phyloP scores from a whole-genome alignment of 495 filamentous ascomycete species.

The Xylaria castorea region DNA sequence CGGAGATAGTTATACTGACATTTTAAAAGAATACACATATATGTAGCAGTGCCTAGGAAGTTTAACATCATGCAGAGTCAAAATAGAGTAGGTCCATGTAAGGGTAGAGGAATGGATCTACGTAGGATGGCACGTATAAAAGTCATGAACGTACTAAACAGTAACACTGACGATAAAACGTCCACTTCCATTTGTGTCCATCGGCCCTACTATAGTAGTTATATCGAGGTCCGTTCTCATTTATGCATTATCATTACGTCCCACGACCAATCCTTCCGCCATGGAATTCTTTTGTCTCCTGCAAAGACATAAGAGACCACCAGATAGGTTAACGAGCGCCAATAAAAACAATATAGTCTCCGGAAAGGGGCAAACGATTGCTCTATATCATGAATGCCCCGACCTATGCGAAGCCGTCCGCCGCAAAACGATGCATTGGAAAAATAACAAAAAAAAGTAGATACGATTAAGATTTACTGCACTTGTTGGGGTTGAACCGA shows the following conservation, averaged over 20 bases:
- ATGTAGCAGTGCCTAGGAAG: background rate
- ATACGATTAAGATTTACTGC: conserved; percentile 31
- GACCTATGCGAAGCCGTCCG: conserved; percentile 31
- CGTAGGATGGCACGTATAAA: background rate
- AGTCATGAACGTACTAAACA: background rate
- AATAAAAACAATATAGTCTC: conserved; percentile 6
- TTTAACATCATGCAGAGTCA: background rate
- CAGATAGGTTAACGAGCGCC: conserved; percentile 26
- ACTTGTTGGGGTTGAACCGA: conserved; percentile 45
- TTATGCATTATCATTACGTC: conserved; percentile 30
- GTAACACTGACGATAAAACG: conserved; percentile 3
- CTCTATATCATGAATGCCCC: conserved; percentile 38
- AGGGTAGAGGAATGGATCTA: background rate
- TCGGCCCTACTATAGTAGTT: conserved; percentile 12
- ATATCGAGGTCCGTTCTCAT: conserved; percentile 22
- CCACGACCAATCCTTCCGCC: conserved; percentile 15
- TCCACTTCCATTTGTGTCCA: conserved; percentile 14
- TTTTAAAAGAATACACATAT: background rate
- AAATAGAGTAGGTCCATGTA: background rate
- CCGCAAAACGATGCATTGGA: conserved; percentile 38
- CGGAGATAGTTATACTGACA: too few species aligned
- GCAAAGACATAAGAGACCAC: background rate
- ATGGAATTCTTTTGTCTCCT: conserved; percentile 7
- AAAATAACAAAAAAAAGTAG: conserved; percentile 29
- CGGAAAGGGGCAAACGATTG: conserved; percentile 37